Conservation (phyloP, 2,329 filamentous ascomycete genomes). For the Clonostachys sp. region DNA sequence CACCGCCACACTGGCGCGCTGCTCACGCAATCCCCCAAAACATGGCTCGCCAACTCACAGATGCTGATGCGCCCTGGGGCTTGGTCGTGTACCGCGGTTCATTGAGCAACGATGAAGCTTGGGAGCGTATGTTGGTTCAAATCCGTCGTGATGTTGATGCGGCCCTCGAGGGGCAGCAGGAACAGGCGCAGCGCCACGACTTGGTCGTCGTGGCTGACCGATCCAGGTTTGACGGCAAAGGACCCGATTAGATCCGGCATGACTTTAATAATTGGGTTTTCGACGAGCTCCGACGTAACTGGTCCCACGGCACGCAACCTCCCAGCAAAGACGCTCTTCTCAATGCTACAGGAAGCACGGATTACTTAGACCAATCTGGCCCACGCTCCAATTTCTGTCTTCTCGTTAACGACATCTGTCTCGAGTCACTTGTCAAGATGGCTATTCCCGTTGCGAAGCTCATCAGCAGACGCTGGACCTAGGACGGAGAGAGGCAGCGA, state of each 20-base stretch:
- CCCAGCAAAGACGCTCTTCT: not conserved
- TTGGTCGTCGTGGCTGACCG: not conserved
- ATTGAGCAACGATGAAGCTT: not conserved
- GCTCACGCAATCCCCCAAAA: not conserved
- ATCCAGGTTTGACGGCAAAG: not conserved
- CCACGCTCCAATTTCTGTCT: not conserved
- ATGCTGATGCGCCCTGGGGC: not conserved
- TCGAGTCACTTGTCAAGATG: not conserved
- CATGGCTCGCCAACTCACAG: not conserved
- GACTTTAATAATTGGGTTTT: not conserved
- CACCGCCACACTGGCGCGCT: too few relatives aligned
- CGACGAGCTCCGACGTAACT: not conserved
- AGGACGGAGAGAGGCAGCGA: not conserved
- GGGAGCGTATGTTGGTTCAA: conserved; percentile 1
- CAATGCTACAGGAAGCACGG: not conserved
- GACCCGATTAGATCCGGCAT: not conserved
- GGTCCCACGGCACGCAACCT: not conserved
- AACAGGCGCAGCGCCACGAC: not conserved
- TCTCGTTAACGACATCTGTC: not conserved
- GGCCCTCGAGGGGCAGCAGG: not conserved
- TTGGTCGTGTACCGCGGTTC: conserved; percentile 2
- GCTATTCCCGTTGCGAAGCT: not conserved
- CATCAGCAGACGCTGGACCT: not conserved
- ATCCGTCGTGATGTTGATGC: conserved; percentile 1
- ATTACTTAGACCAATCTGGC: not conserved